phyloP scores from a whole-genome alignment of 306 rosid species.

The Oxytropis ochrocephala region DNA sequence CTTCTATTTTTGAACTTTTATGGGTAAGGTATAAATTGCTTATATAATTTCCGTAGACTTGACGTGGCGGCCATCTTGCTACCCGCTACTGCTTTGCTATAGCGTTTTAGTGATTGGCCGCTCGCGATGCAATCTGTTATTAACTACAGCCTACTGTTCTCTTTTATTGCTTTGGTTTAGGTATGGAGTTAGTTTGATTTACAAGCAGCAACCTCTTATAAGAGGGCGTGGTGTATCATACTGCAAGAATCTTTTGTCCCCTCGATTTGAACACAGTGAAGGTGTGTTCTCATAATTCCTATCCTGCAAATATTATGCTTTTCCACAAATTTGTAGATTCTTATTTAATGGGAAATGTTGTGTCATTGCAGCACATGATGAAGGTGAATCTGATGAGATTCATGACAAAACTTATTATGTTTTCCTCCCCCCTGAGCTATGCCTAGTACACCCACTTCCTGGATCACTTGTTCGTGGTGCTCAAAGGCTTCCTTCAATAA shows the following conservation, averaged over 20 bases:
- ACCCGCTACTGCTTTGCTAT: too few species aligned
- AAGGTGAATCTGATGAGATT: slow-evolving; percentile 74
- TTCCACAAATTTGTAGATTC: neutral
- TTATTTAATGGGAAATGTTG: slow-evolving; percentile 21
- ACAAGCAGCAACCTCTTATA: slow-evolving; percentile 87
- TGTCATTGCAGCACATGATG: slow-evolving; percentile 42
- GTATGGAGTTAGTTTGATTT: slow-evolving; percentile 84
- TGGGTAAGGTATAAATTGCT: too few species aligned
- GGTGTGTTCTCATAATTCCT: slow-evolving; percentile 41
- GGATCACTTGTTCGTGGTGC: slow-evolving; percentile 98
- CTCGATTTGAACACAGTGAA: slow-evolving; percentile 87
- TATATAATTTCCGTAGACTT: too few species aligned
- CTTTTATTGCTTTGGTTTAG: slow-evolving; percentile 37
- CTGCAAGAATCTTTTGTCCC: slow-evolving; percentile 96
- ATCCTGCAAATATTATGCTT: neutral
- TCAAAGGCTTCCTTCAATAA: slow-evolving; percentile 93
- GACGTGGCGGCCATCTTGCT: too few species aligned
- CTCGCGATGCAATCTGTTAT: too few species aligned
- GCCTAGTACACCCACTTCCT: slow-evolving; percentile 86
- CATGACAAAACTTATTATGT: slow-evolving; percentile 93
- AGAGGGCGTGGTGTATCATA: slow-evolving; percentile 98
- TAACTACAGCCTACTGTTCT: too few species aligned
- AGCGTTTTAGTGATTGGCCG: too few species aligned
- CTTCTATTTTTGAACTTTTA: too few species aligned
- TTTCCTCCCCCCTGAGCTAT: slow-evolving; percentile 92